A percentile compares a stretch with the other conserved stretches of the same genome.
These are phyloP conservation scores for Jacaranda mimosifolia DNA, from an alignment of 257 asterid species.

Conservation along the genomic window DNA sequence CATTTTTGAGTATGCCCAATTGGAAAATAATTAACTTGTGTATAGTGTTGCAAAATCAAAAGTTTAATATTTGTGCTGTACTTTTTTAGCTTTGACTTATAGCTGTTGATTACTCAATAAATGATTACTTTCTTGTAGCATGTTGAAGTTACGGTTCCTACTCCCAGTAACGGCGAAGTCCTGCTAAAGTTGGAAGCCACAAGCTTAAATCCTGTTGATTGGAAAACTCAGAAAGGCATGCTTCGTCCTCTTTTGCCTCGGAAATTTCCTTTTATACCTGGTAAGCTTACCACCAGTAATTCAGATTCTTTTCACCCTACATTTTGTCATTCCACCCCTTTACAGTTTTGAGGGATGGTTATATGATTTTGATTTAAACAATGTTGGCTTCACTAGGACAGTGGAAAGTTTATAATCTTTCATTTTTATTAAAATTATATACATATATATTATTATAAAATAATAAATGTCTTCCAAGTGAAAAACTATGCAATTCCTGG, in stretches of 20 bases:
- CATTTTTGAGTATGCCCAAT: neutral
- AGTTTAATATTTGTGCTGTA: too few species aligned
- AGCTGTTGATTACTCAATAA: too few species aligned
- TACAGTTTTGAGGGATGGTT: too few species aligned
- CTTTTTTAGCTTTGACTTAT: too few species aligned
- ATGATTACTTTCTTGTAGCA: constrained; percentile 56
- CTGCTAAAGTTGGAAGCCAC: constrained; percentile 85
- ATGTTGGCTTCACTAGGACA: neutral
- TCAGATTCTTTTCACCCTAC: constrained; percentile 13
- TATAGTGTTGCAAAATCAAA: neutral
- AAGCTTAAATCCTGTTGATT: constrained; percentile 80
- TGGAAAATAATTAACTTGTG: neutral
- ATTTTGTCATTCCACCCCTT: constrained; percentile 2
- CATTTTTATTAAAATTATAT: too few species aligned
- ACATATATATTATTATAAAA: too few species aligned
- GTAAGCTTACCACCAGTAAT: constrained; percentile 47
- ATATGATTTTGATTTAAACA: too few species aligned
- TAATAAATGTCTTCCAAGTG: too few species aligned
- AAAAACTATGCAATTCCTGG: too few species aligned
- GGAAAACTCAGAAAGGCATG: constrained; percentile 86
- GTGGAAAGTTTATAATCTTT: too few species aligned
- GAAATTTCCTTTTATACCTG: constrained; percentile 81
- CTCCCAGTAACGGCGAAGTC: constrained; percentile 77
- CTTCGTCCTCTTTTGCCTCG: constrained; percentile 77
- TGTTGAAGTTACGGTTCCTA: constrained; percentile 83